Evolutionary conservation across 2,329 filamentous ascomycete genomes (phyloP), one percentile per base, ranked within the genome.

Genomic region (Sporothrix humicola): DNA sequence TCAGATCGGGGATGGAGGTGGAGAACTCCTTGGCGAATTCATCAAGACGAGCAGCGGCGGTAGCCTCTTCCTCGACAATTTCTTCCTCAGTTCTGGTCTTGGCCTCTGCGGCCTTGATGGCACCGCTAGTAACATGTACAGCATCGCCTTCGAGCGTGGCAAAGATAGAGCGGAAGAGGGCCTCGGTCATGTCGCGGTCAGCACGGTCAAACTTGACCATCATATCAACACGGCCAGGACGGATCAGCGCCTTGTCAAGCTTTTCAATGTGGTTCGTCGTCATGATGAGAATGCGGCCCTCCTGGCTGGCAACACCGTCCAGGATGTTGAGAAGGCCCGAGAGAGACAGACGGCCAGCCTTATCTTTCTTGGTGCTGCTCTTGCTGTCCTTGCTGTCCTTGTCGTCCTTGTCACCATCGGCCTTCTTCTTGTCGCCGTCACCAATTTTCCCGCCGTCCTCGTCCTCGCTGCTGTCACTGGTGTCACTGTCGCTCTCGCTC

Each of bases 311-410:
- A 7, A 90, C 88, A 54, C 93, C 92, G 77, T 97, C 93, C 56
- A 96, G 90, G 65, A 93, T 91, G 81, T 96, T 96, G 66, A 96
- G 88, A 1, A 96, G 84, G 0, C 92, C 92, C 0, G 92, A 94
- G 1, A 96, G 86, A 0, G 92, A 93, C 61, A 96, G 81, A 3
- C 85, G 81, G 1, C 80, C 78, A 26, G 68, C 42, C 26, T 74
- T 76, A 73, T 58, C 65, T n/a, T 71, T 76, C 42, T 73, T 78
- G 73, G 69, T 80, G 44, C 75, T 75, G 31, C 37, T 13, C 8
- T n/a, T 54, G 9, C 68, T 42, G 26, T 37, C 68, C 8, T 73
- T 58, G 15, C 44, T 31, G n/a, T 54, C 44, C 31, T 69, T 69
- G 37, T 42, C 46, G 6, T 20, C 46, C 9, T 69, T 65, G n/a